Base-by-base conservation (phyloP, 495 filamentous ascomycete species). In the Tuber borchii region DNA sequence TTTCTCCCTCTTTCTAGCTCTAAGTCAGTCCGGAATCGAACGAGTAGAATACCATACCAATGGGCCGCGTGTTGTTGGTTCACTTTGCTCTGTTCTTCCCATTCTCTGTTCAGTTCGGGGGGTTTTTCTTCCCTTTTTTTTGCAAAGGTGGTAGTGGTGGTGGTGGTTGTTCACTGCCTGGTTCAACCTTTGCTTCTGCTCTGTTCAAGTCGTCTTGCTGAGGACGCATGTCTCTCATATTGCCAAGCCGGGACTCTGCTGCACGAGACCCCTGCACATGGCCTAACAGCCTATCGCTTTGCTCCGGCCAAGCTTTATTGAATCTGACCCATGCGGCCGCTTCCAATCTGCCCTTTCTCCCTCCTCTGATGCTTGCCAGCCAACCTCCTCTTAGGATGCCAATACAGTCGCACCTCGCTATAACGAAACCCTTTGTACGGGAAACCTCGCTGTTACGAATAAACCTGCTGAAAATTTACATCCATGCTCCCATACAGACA, bases 221-320 rank as follows among this genome's bases (percentile, higher is more conserved):
- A 37, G 73, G 43, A 44, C 71, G 73, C 65, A 74, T 17, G 73
- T 75, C n/a, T 70, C 73, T 78, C 61, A 71, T 73, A 31, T 31
- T 61, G 76, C 78, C 76, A 79, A 79, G 78, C 75, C 72, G 73
- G 76, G 78, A 76, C 75, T 61, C 56, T 22, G n/a, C 56, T 78
- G 75, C 75, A 73, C 71, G 65, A 73, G 77, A 75, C 70, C 73
- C 78, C 70, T 78, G 72, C 69, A 31, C 69, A 76, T 39, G 69
- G 70, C 48, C 48, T 69, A 37, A 45, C 37, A 31, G 17, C 76
- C 76, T 79, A 79, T 79, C 76, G 69, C 77, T 79, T 79, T 71
- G 22, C 44, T 72, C 51, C 31, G 65, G 76, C 76, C 74, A 78
- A 76, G 76, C 74, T 75, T 79, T 78, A 31, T 61, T 31, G 12